phyloP scores from a whole-genome alignment of 495 filamentous ascomycete species.

The Staphylotrichum tortipilum region DNA sequence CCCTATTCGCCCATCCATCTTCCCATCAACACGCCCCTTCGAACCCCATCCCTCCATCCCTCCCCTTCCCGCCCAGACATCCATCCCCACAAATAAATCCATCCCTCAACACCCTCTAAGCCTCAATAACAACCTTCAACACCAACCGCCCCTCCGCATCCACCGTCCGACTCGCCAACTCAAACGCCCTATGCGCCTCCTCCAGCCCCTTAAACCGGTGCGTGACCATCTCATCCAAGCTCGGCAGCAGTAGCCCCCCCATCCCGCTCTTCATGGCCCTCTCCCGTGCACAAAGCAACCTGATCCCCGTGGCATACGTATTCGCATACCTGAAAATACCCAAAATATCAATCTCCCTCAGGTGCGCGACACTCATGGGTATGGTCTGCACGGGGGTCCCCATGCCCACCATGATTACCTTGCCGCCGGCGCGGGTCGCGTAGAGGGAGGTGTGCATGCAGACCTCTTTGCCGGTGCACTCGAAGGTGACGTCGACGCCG shows the following conservation, averaged over 20 bases:
- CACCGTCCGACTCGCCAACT: slow-evolving; percentile 69
- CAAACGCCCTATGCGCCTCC: slow-evolving; percentile 60
- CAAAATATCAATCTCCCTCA: slow-evolving; percentile 82
- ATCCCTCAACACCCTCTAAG: no score
- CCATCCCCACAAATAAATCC: no score
- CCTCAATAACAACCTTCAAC: slow-evolving; percentile 76
- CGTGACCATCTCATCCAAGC: slow-evolving; percentile 62
- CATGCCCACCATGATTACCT: slow-evolving; percentile 86
- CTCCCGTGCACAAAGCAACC: slow-evolving; percentile 51
- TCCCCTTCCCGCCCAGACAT: no score
- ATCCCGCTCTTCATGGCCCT: slow-evolving; percentile 25
- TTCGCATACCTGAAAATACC: slow-evolving; percentile 91
- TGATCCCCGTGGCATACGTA: slow-evolving; percentile 74
- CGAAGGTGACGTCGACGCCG: slow-evolving; percentile 73
- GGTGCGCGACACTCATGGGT: slow-evolving; percentile 72
- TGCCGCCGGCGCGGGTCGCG: slow-evolving; percentile 67
- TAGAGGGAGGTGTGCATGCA: slow-evolving; percentile 85
- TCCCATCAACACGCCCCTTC: no score
- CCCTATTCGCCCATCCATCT: no score
- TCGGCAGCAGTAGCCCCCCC: slow-evolving; percentile 47
- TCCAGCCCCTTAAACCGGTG: slow-evolving; percentile 65
- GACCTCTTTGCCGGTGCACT: slow-evolving; percentile 82
- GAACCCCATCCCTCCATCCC: no score
- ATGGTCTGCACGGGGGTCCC: slow-evolving; percentile 84
- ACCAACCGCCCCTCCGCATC: slow-evolving; percentile 71